phyloP scores from a whole-genome alignment of 805 yeast genomes.

The Ogataea populi-albae region DNA sequence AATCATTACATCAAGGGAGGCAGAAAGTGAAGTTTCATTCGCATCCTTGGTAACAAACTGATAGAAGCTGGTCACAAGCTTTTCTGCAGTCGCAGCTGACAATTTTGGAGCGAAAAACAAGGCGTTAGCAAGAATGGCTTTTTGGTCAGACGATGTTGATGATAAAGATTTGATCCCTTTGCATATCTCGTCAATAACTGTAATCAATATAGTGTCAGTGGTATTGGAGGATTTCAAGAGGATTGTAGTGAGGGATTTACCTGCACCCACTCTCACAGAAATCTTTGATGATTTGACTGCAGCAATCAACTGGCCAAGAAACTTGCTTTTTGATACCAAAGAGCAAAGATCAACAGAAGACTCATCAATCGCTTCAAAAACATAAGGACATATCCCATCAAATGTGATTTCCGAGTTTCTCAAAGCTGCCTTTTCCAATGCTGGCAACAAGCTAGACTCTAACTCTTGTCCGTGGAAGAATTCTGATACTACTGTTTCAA shows the following conservation, averaged over 20 bases:
- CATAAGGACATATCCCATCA: constrained; percentile 47
- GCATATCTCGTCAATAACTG: constrained; percentile 50
- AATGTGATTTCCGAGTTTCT: constrained; percentile 76
- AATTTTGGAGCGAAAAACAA: constrained; percentile 34
- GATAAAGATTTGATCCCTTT: constrained; percentile 55
- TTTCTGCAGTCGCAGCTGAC: constrained; percentile 13
- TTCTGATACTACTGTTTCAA: constrained; percentile 15
- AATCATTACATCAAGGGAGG: constrained; percentile 49
- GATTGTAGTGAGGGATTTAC: constrained; percentile 32
- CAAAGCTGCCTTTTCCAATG: constrained; percentile 68
- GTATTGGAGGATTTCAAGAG: constrained; percentile 19
- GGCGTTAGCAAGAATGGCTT: constrained; percentile 47
- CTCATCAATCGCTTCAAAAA: constrained; percentile 38
- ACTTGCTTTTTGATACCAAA: constrained; percentile 38
- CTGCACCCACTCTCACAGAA: constrained; percentile 51
- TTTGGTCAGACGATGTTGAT: constrained; percentile 63
- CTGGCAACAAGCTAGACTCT: constrained; percentile 37
- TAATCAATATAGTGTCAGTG: constrained; percentile 28
- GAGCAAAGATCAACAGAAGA: constrained; percentile 40
- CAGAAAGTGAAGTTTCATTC: constrained; percentile 60
- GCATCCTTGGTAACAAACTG: constrained; percentile 68
- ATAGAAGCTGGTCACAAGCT: constrained; percentile 42
- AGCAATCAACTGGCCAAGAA: constrained; percentile 49
- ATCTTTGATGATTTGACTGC: constrained; percentile 72
- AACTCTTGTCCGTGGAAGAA: constrained; percentile 13